Evolutionary conservation across 2,329 filamentous ascomycete genomes (phyloP), one percentile per base, ranked within the genome.

Genomic region (Hypoxylon sp.): DNA sequence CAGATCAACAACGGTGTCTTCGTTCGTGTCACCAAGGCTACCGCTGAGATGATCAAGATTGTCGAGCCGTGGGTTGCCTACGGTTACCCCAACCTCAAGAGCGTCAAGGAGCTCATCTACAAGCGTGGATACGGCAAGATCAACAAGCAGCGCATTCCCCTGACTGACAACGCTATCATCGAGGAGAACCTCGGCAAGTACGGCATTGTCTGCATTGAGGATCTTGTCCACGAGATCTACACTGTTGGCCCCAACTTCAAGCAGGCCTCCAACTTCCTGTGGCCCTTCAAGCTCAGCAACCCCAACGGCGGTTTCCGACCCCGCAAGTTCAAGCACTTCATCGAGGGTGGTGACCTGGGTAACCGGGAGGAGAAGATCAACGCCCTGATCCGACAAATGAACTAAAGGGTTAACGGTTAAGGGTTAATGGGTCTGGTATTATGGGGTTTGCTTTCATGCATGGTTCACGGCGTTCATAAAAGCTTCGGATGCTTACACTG

Each of bases 1-100:
- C 96, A 99, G 88, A 99, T 99, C 92, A 99, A 99, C 93, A 98
- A 97, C 84, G 96, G 95, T 84, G 93, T 97, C 84, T 99, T 99
- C 87, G 88, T 99, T 85, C 91, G 90, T 80, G 87, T 97, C 80
- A 98, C 94, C 86, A 99, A 98, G 91, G 96, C 96, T 74, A 98
- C 95, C 78, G 86, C 89, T 78, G 93, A 97, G 90, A 97, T 97
- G 94, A 88, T 97, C 80, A 97, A 96, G 88, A 90, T 98, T 74
- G 93, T 99, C 81, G 96, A 99, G 90, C 96, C 96, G 76, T 99
- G 96, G 90, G 91, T 99, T 77, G 95, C 96, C 79, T 99, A 98
- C 83, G 96, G 96, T 83, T 98, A 98, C 88, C 96, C 96, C 83
- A 98, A 97, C 90, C 91, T 98, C 73, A 99, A 99, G 92, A 93